Evolutionary conservation across 2,329 filamentous ascomycete genomes (phyloP).

Genomic region (Fusarium hainanense): DNA sequence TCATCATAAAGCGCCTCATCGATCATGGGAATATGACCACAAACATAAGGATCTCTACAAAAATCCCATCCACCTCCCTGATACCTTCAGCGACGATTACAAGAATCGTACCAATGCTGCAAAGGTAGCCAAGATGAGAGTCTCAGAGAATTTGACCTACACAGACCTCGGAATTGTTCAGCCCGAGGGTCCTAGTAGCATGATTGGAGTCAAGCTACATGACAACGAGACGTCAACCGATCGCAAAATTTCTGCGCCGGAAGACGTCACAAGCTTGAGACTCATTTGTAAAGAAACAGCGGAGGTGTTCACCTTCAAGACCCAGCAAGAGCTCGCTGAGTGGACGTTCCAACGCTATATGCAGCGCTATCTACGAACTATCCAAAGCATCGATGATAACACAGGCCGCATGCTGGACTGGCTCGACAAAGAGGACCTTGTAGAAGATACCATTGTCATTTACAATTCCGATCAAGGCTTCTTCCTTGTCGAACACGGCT

Average conservation of each 20-base stretch:
- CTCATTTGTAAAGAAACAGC: constrained; percentile 62
- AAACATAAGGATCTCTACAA: constrained; percentile 62
- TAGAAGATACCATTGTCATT: constrained; percentile 62
- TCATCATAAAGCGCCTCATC: constrained; percentile 66
- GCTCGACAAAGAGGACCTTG: constrained; percentile 54
- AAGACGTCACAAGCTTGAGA: constrained; percentile 27
- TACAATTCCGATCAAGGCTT: constrained; percentile 67
- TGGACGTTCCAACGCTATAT: constrained; percentile 69
- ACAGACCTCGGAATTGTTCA: constrained; percentile 63
- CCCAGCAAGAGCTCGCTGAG: constrained; percentile 55
- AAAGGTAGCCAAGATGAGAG: constrained; percentile 61
- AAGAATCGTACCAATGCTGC: constrained; percentile 64
- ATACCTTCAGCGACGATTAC: constrained; percentile 66
- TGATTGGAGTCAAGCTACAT: constrained; percentile 50
- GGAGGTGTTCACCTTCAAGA: constrained; percentile 58
- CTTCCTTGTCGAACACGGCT: constrained; percentile 67
- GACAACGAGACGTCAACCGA: constrained; percentile 24
- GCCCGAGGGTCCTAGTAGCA: constrained; percentile 57
- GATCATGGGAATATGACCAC: constrained; percentile 62
- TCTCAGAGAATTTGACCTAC: constrained; percentile 64
- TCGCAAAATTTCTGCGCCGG: constrained; percentile 44
- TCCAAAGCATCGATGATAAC: constrained; percentile 64
- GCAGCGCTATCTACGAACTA: constrained; percentile 64
- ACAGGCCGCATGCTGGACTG: constrained; percentile 61
- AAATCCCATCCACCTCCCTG: constrained; percentile 59